Evolutionary conservation across 257 asterid species (phyloP).

Genomic region (Petunia axillaris): DNA sequence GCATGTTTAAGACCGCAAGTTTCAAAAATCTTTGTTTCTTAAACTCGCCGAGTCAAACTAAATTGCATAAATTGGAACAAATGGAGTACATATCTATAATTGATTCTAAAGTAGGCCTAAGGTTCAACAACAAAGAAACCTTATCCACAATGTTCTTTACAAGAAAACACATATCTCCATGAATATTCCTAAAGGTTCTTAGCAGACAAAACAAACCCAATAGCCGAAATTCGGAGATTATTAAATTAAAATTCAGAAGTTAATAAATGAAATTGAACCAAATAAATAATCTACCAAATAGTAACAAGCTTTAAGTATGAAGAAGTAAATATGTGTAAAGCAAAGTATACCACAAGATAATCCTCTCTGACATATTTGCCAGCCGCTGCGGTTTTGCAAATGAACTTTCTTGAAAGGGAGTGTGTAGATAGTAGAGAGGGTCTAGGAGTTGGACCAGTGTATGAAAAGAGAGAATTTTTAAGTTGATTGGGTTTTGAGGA

Average conservation of each 20-base stretch:
- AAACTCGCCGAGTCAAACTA: too few relatives aligned
- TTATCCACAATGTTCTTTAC: slow-evolving; percentile 11
- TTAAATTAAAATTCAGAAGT: not conserved
- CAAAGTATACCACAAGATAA: slow-evolving; percentile 80
- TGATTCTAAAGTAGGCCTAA: too few relatives aligned
- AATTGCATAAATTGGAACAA: too few relatives aligned
- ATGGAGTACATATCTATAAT: too few relatives aligned
- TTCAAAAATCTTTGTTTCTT: too few relatives aligned
- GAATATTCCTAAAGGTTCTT: not conserved
- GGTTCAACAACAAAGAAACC: slow-evolving; percentile 9
- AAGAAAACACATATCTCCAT: not conserved
- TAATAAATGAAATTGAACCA: not conserved
- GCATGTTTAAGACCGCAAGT: too few relatives aligned
- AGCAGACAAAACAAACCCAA: not conserved
- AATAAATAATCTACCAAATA: not conserved
- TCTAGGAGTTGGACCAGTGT: not conserved
- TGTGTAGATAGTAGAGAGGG: slow-evolving; percentile 49
- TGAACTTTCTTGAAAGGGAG: slow-evolving; percentile 50
- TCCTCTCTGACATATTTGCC: slow-evolving; percentile 85
- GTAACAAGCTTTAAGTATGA: not conserved
- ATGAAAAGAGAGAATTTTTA: not conserved
- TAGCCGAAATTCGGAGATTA: not conserved
- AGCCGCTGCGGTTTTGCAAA: slow-evolving; percentile 57
- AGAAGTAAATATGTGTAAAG: not conserved
- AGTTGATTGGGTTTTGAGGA: slow-evolving; percentile 12